Evolutionary conservation across 371 early-diverging fungal species (phyloP), one percentile per base, ranked within the genome.

Genomic region (Mortierella sp.): DNA sequence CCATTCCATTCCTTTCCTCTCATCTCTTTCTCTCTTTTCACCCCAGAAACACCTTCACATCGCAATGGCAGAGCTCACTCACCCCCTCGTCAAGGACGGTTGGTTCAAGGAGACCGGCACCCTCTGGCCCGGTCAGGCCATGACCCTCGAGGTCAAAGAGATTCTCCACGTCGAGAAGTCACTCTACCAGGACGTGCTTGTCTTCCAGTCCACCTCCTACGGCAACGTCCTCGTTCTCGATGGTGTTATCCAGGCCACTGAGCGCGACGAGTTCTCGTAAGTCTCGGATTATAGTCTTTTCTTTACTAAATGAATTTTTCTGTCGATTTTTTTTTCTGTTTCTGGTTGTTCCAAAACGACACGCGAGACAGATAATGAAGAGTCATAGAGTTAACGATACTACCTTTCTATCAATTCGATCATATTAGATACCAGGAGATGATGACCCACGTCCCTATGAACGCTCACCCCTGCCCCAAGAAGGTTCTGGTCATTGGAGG

Each of bases 121-220:
- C 60, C 88, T 96, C 82, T 98, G 99, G 99, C 98, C 98, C 55
- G 99, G 99, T 47, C 97, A 98, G 87, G 97, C 96, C 72, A 95
- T 97, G 96, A 82, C 93, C 65, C 86, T 98, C 59, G 87, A 97
- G 86, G 96, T 97, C 61, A 87, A 92, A 80, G 92, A 97, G 82
- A 90, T 98, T 67, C 89, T 98, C 52, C 95, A 96, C 79, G 87
- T 88, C 56, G 97, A 97, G 80, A 92, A 93, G 85, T 96, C 97
- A 39, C 82, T 88, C 78, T 97, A 82, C 87, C 98, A 98, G 83
- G 99, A 98, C 81, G 96, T 98, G 39, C 88, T 97, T n/a, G 93
- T 97, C 34, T 98, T 98, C 85, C 85, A 94, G 80, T 95, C 95
- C 47, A 83, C 92, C 79, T 91, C 90, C 80, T 94, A 97, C 80